A percentile compares a stretch with the other conserved stretches of the same genome.
phyloP scores from a whole-genome alignment of 495 filamentous ascomycete species.

The Aspergillus cristatus region DNA sequence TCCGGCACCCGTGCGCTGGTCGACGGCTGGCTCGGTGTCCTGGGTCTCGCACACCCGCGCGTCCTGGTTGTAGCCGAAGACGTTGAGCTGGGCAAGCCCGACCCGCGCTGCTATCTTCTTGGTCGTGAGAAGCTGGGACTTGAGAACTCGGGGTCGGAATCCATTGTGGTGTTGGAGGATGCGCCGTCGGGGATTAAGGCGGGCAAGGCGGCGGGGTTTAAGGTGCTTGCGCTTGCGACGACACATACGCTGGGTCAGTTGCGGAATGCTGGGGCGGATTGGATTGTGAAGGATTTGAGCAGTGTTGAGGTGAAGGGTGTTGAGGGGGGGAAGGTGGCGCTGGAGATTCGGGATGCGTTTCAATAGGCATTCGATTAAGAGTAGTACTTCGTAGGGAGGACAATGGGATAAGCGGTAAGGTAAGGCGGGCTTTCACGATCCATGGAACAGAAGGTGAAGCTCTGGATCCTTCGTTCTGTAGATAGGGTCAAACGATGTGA shows the following conservation, averaged over 20 bases:
- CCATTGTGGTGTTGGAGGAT: constrained; percentile 81
- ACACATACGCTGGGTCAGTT: constrained; percentile 71
- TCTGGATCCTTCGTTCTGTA: too few species aligned
- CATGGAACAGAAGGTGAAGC: too few species aligned
- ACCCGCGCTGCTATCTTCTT: constrained; percentile 71
- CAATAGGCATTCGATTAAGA: constrained; percentile 14
- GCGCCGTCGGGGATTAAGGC: constrained; percentile 83
- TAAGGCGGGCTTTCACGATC: too few species aligned
- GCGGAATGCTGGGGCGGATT: constrained; percentile 67
- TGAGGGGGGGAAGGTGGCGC: constrained; percentile 45
- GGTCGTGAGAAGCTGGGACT: constrained; percentile 57
- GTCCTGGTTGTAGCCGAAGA: constrained; percentile 80
- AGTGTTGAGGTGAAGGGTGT: constrained; percentile 53
- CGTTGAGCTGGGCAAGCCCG: constrained; percentile 76
- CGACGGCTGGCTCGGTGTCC: constrained; percentile 73
- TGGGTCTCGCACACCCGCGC: constrained; percentile 63
- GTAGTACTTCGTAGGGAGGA: not conserved
- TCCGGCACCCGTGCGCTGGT: constrained; percentile 77
- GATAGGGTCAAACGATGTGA: not conserved
- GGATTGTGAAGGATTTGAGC: constrained; percentile 72
- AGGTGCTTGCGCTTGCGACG: constrained; percentile 79
- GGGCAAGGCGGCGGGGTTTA: constrained; percentile 83
- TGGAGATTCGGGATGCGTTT: constrained; percentile 42
- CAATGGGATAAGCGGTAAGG: not conserved
- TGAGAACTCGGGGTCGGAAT: constrained; percentile 24